Evolutionary conservation across 78 protist genomes (phyloP).

Genomic region (Dictyostelium firmibasis): DNA sequence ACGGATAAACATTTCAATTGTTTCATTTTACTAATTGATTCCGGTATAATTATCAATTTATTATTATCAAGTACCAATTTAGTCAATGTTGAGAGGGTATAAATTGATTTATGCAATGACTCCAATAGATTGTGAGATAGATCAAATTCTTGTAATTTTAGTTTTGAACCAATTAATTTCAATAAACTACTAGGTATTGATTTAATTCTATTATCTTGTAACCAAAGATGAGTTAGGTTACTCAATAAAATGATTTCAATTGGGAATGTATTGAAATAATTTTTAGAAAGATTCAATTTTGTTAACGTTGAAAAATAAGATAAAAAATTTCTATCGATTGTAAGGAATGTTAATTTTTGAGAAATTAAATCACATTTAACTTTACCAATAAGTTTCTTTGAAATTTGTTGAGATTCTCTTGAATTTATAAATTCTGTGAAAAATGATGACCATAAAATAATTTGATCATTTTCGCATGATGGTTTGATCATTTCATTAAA

Average conservation of each 20-base stretch:
- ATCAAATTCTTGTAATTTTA: conserved; percentile 27
- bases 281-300: conserved; percentile 2
- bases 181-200: conserved; percentile 25
- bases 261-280: conserved; percentile 57
- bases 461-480: conserved; percentile 20
- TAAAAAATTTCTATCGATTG: neutral
- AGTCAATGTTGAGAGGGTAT: neutral
- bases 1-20: conserved; percentile 14
- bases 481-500: conserved; percentile 17
- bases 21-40: conserved; percentile 40
- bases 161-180: conserved; percentile 36
- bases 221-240: neutral
- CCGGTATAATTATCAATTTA: conserved; percentile 16
- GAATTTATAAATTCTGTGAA: conserved; percentile 45
- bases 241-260: conserved; percentile 23
- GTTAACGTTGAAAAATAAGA: conserved; percentile 4
- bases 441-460: conserved; percentile 40
- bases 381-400: conserved; percentile 42
- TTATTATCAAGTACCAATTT: conserved; percentile 22
- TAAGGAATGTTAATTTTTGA: conserved; percentile 23
- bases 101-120: conserved; percentile 24
- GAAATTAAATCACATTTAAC: conserved; percentile 8
- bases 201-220: conserved; percentile 48
- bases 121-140: conserved; percentile 28
- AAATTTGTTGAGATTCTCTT: conserved; percentile 12